phyloP scores from a whole-genome alignment of 805 yeast genomes.

The Wickerhamomyces alni region DNA sequence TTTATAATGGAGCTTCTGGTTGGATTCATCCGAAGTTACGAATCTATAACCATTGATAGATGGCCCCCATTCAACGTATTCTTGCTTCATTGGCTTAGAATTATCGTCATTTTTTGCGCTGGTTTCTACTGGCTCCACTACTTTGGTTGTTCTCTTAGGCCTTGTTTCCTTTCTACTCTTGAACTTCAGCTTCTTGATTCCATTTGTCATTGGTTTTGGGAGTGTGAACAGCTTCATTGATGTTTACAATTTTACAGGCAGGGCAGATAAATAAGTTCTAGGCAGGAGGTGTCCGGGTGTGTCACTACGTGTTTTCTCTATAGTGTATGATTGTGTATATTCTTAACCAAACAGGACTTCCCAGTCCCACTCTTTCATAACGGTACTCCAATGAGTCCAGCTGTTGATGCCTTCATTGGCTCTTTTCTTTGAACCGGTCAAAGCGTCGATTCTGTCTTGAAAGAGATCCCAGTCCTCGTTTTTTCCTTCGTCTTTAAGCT shows the following conservation, averaged over 20 bases:
- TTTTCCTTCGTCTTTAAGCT: not conserved
- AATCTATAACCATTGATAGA: constrained; percentile 23
- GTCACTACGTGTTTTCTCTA: no score
- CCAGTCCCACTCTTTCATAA: constrained; percentile 76
- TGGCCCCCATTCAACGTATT: constrained; percentile 22
- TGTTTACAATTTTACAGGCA: not conserved
- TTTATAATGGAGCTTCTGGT: constrained; percentile 5
- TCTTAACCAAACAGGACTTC: constrained; percentile 49
- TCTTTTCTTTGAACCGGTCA: constrained; percentile 17
- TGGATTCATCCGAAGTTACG: constrained; percentile 3
- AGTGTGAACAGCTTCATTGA: not conserved
- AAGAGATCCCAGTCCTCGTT: constrained; percentile 17
- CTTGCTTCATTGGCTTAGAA: not conserved
- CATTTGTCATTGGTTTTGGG: not conserved
- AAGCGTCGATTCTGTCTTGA: constrained; percentile 18
- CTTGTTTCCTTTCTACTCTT: not conserved
- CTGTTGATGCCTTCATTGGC: constrained; percentile 39
- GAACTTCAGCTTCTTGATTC: not conserved
- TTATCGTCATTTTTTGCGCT: not conserved
- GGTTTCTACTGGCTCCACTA: not conserved
- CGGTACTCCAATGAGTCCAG: constrained; percentile 59
- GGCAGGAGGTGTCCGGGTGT: no score
- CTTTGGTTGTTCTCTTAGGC: not conserved
- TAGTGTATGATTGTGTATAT: not conserved
- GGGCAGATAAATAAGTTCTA: no score